A percentile compares a stretch with the other conserved stretches of the same genome.
These are phyloP conservation scores for Bisporella sp. DNA, from an alignment of 2,329 filamentous ascomycete genomes.

Conservation along the genomic window DNA sequence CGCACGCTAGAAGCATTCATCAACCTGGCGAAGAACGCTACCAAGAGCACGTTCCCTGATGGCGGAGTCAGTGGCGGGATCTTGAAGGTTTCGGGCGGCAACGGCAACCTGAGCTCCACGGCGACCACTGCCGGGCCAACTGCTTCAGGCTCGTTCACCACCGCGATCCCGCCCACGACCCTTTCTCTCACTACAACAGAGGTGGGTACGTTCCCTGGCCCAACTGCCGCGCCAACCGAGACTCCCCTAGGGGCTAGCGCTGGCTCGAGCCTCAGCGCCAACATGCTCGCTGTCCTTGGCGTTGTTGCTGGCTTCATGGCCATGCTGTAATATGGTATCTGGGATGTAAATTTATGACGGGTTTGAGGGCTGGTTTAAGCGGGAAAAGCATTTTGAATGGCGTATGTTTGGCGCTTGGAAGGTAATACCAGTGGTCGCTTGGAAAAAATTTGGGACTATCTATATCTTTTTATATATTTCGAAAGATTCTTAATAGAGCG, in stretches of 20 bases:
- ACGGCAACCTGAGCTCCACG: not conserved
- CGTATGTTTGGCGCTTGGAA: too few species aligned
- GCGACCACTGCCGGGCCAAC: not conserved
- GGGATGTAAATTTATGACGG: too few species aligned
- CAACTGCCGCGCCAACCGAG: not conserved
- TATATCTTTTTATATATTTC: too few species aligned
- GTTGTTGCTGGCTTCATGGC: not conserved
- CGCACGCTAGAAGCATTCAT: constrained; percentile 32
- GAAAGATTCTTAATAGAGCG: too few species aligned
- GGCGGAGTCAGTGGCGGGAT: constrained; percentile 29
- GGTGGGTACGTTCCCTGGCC: not conserved
- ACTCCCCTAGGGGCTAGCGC: not conserved
- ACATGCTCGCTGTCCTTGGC: not conserved
- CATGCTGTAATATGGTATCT: too few species aligned
- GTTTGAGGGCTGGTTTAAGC: too few species aligned
- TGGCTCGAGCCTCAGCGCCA: not conserved
- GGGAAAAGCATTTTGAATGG: too few species aligned
- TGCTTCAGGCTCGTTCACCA: not conserved
- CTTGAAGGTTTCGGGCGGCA: constrained; percentile 16
- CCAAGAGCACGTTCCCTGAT: constrained; percentile 28
- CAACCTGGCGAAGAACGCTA: constrained; percentile 27
- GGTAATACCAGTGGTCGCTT: too few species aligned
- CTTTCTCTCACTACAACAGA: not conserved
- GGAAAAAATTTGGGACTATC: too few species aligned
- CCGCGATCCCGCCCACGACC: not conserved